A percentile compares a stretch with the other conserved stretches of the same genome.
Evolutionary conservation across 495 filamentous ascomycete species (phyloP).

Genomic region (Aspergillus coremiiformis): DNA sequence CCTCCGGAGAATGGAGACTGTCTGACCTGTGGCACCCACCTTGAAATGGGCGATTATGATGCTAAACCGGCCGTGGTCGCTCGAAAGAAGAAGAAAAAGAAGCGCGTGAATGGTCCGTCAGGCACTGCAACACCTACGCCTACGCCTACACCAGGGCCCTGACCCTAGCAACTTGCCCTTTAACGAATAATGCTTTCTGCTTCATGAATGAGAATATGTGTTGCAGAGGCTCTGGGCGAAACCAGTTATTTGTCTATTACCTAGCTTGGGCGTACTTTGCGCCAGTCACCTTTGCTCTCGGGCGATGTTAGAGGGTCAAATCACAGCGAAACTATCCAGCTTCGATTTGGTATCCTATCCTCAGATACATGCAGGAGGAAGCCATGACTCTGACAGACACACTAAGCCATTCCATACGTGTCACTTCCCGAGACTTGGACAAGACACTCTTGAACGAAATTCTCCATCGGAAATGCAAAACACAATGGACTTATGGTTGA

Average conservation of each 20-base stretch:
- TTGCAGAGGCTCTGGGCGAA: background rate
- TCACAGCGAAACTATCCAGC: background rate
- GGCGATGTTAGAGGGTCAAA: background rate
- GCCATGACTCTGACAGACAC: background rate
- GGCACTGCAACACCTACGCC: slow-evolving; percentile 36
- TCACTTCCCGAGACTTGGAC: background rate
- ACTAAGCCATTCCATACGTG: background rate
- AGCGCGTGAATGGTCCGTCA: slow-evolving; percentile 37
- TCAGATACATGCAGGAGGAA: background rate
- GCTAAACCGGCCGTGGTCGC: slow-evolving; percentile 67
- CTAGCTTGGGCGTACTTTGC: background rate
- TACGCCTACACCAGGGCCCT: slow-evolving; percentile 37
- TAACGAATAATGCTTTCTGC: background rate
- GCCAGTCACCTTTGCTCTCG: background rate
- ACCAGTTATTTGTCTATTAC: background rate
- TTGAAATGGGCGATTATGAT: slow-evolving; percentile 69
- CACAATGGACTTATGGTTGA: too few relatives aligned
- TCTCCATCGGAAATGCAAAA: background rate
- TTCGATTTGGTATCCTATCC: background rate
- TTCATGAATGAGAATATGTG: background rate
- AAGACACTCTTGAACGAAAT: background rate
- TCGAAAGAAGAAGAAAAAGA: slow-evolving; percentile 68
- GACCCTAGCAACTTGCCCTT: slow-evolving; percentile 21
- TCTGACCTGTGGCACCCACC: slow-evolving; percentile 81
- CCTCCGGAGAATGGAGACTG: slow-evolving; percentile 62